A percentile compares a stretch with the other conserved stretches of the same genome.
These are phyloP conservation scores for Aspergillus arachidicola DNA, from an alignment of 2,329 filamentous ascomycete genomes.

Conservation along the genomic window DNA sequence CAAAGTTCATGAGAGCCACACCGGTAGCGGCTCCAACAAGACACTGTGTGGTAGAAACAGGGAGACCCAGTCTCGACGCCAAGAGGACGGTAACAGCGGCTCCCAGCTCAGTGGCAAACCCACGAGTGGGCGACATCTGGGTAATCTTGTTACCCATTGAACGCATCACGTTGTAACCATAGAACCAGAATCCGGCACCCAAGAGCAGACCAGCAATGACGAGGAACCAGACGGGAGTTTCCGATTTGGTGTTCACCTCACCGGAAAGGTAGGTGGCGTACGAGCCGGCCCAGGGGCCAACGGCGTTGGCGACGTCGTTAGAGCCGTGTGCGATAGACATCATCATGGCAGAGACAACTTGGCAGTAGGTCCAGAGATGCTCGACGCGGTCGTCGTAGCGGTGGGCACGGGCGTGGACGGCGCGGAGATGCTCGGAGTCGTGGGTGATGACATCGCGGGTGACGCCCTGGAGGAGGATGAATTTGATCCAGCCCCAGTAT, in stretches of 20 bases:
- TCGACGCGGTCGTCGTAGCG: conserved; percentile 52
- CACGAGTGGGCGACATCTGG: conserved; percentile 38
- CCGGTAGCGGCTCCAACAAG: conserved; percentile 40
- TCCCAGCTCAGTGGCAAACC: conserved; percentile 43
- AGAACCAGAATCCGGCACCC: conserved; percentile 47
- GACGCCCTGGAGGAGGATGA: conserved; percentile 48
- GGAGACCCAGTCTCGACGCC: conserved; percentile 37
- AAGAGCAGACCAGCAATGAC: conserved; percentile 41
- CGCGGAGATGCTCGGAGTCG: conserved; percentile 41
- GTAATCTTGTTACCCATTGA: conserved; percentile 48
- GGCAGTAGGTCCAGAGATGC: conserved; percentile 51
- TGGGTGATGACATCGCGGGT: conserved; percentile 47
- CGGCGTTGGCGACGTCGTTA: conserved; percentile 49
- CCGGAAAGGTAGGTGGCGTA: conserved; percentile 41
- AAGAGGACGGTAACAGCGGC: conserved; percentile 44
- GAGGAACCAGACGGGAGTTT: conserved; percentile 46
- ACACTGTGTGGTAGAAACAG: conserved; percentile 44
- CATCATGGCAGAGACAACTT: conserved; percentile 45
- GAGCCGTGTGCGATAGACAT: conserved; percentile 50
- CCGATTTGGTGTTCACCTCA: conserved; percentile 32
- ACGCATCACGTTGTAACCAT: conserved; percentile 46
- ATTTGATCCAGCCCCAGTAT: conserved; percentile 46
- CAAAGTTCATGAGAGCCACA: conserved; percentile 41
- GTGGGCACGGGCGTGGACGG: conserved; percentile 44
- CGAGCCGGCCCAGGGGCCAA: conserved; percentile 44